Evolutionary conservation across 2,329 filamentous ascomycete genomes (phyloP).

Genomic region (Penicillium sp.): DNA sequence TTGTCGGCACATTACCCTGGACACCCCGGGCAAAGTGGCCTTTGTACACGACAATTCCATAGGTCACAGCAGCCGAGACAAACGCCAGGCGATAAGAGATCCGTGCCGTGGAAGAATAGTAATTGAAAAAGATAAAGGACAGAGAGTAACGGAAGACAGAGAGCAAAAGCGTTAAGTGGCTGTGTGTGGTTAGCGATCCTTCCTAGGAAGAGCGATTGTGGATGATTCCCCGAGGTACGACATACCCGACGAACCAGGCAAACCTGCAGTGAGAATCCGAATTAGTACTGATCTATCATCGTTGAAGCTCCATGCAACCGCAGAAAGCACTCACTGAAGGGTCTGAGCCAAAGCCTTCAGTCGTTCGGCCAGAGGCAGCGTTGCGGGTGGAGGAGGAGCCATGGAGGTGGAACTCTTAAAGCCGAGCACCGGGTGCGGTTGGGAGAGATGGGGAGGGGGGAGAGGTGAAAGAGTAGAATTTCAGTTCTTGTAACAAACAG

Average conservation of each 20-base stretch:
- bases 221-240: conserved; percentile 14
- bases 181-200: conserved; percentile 43
- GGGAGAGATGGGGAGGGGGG: conserved; percentile 4
- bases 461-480: conserved; percentile 6
- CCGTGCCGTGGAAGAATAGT: conserved; percentile 70
- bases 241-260: conserved; percentile 80
- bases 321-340: conserved; percentile 70
- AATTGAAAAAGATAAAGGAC: conserved; percentile 88
- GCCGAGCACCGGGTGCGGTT: conserved; percentile 4
- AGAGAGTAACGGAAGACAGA: conserved; percentile 78
- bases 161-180: conserved; percentile 82
- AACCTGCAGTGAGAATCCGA: conserved; percentile 44
- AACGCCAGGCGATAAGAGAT: conserved; percentile 91
- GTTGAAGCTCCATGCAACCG: conserved; percentile 11
- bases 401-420: conserved; percentile 43
- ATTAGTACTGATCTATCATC: conserved; percentile 20
- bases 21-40: conserved; percentile 81
- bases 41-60: conserved; percentile 99
- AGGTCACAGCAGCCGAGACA: conserved; percentile 82
- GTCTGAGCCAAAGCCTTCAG: conserved; percentile 79
- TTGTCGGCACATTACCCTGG: conserved; percentile 62
- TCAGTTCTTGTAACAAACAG: not conserved
- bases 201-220: not conserved
- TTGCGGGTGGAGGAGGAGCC: conserved; percentile 72
- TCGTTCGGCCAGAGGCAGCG: conserved; percentile 70